Evolutionary conservation across 441 rosid genomes (phyloP), one percentile per base, ranked within the genome.

Genomic region (Gossypium lobatum): DNA sequence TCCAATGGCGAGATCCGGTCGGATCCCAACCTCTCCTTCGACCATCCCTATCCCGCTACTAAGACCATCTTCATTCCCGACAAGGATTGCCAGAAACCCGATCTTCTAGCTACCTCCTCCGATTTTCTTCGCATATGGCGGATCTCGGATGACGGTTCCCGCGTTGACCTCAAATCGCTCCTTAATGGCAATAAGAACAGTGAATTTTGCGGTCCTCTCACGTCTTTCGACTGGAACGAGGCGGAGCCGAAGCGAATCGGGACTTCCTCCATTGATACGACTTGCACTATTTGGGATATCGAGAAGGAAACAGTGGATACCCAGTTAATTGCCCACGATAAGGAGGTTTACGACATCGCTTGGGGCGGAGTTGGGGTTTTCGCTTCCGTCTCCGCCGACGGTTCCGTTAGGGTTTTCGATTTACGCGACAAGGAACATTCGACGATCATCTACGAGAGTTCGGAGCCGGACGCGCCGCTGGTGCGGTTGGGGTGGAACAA

Each of bases 401-500:
- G 34, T 58, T 58, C 31, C 6, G 34, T 58, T 58, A 23, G 9
- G 63, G 63, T 58, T 58, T 58, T 58, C 7, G 37, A 58, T 25
- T 13, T 23, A 3, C 34, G 63, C 1, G 63, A 58, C 16, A 58
- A 23, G 63, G 37, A 58, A 23, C 63, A 58, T 6, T 58, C 63
- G 1, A 58, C 63, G 3, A 58, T 58, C 17, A 25, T 58, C 26
- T 58, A 58, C 17, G 37, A 58, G 34, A 58, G 63, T 6, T 58
- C 37, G 8, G 95, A 91, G 83, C 97, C 98, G 1, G 95, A 92
- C 45, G 84, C 95, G 39, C 98, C 98, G 0, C 70, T 94, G 50
- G 97, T 94, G 2, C 82, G 97, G 58, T 83, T 94, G 14, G 97
- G 97, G 0, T 94, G 97, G 98, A 94, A 94, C 85, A 94, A 94